Conservation (phyloP, 2,329 filamentous ascomycete species). For the Amauroascus niger region DNA sequence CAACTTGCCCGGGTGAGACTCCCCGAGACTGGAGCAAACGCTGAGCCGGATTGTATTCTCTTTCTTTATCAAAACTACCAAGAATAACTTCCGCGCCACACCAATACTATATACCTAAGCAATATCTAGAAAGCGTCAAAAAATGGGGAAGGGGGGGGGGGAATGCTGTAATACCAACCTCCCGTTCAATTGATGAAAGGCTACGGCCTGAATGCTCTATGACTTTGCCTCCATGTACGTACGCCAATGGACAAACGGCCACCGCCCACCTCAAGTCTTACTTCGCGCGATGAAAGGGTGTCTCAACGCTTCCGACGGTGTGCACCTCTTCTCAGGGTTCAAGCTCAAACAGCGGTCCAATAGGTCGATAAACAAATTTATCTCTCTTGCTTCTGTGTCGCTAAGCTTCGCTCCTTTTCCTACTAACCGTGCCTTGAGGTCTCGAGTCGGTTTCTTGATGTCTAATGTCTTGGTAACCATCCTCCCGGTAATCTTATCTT, state of each 20-base stretch:
- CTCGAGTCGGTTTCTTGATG: slow-evolving; percentile 61
- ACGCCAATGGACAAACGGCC: background rate
- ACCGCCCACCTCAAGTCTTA: slow-evolving; percentile 1
- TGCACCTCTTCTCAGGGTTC: slow-evolving; percentile 87
- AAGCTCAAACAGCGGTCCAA: slow-evolving; percentile 79
- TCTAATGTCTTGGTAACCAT: slow-evolving; percentile 44
- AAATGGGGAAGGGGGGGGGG: background rate
- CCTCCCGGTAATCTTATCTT: slow-evolving; percentile 79
- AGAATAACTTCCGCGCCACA: background rate
- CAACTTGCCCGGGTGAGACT: too few relatives aligned
- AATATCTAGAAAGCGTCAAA: background rate
- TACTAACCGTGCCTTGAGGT: slow-evolving; percentile 70
- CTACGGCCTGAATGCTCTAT: background rate
- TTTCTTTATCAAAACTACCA: background rate
- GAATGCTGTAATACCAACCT: background rate
- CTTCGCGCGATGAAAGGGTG: slow-evolving; percentile 65
- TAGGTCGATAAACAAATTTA: slow-evolving; percentile 76
- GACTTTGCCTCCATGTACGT: background rate
- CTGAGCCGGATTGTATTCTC: background rate
- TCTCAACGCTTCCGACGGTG: slow-evolving; percentile 71
- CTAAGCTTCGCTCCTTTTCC: slow-evolving; percentile 62
- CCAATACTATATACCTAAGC: background rate
- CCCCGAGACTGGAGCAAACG: background rate
- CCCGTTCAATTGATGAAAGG: background rate
- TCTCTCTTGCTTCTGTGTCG: slow-evolving; percentile 63